These are phyloP conservation scores for Galerina marginata DNA, from an alignment of 768 basidiomycete species.

Conservation along the genomic window DNA sequence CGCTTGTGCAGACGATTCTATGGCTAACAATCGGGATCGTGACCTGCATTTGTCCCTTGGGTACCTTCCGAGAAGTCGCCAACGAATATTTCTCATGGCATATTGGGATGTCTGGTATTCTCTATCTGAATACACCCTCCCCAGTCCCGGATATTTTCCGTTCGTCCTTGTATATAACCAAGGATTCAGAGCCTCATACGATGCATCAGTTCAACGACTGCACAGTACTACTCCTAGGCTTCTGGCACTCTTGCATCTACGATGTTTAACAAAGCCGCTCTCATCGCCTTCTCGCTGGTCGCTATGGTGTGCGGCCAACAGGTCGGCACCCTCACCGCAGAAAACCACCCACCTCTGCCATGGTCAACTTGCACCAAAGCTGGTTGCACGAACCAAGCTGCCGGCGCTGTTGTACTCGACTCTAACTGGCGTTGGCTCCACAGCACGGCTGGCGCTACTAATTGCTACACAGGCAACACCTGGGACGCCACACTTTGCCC, in stretches of 20 bases:
- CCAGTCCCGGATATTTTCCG: slow-evolving; percentile 31
- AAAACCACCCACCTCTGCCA: slow-evolving; percentile 53
- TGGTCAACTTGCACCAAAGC: slow-evolving; percentile 48
- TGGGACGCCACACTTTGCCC: slow-evolving; percentile 60
- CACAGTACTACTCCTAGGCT: slow-evolving; percentile 20
- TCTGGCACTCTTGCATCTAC: slow-evolving; percentile 11
- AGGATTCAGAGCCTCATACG: background rate
- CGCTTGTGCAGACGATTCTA: too few species aligned
- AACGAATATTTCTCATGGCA: background rate
- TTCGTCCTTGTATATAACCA: slow-evolving; percentile 23
- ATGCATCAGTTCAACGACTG: slow-evolving; percentile 25
- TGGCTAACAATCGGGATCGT: background rate
- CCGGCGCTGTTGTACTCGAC: slow-evolving; percentile 49
- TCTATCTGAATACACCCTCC: background rate
- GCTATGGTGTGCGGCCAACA: slow-evolving; percentile 52
- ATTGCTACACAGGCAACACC: slow-evolving; percentile 62
- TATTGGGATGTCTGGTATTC: background rate
- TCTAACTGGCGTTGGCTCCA: slow-evolving; percentile 61
- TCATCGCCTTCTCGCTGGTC: slow-evolving; percentile 38
- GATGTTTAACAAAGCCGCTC: slow-evolving; percentile 43
- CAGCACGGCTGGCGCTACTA: slow-evolving; percentile 37
- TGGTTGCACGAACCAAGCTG: slow-evolving; percentile 40
- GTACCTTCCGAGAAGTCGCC: slow-evolving; percentile 2
- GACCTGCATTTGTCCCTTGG: background rate
- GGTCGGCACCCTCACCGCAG: slow-evolving; percentile 51